Conservation (phyloP, 2,329 filamentous ascomycete species). For the Diaporthe sp. region DNA sequence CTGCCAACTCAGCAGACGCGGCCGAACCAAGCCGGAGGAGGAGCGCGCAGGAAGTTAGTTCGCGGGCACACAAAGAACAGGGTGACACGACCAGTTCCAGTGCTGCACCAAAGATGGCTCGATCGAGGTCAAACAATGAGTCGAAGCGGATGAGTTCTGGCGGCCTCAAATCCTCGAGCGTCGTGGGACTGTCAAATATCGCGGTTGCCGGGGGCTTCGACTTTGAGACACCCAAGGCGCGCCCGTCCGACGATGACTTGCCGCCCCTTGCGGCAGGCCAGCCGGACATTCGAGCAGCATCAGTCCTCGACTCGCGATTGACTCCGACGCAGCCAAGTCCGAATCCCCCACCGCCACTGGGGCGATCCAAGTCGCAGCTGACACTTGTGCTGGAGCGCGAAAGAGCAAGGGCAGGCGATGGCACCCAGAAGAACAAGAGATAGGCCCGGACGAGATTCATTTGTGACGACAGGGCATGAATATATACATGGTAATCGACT, state of each 20-base stretch:
- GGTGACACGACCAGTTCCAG: not conserved
- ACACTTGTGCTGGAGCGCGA: constrained; percentile 70
- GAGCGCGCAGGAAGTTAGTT: not conserved
- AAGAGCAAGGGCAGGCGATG: constrained; percentile 53
- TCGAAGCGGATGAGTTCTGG: constrained; percentile 39
- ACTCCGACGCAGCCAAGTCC: constrained; percentile 64
- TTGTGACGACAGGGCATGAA: not conserved
- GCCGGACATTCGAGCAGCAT: constrained; percentile 48
- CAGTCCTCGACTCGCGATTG: constrained; percentile 54
- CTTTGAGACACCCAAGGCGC: constrained; percentile 44
- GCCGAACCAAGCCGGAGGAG: constrained; percentile 3
- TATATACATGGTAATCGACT: not conserved
- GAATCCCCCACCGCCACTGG: constrained; percentile 62
- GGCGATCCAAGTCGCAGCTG: constrained; percentile 72
- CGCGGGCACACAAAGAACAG: not conserved
- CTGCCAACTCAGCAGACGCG: not conserved
- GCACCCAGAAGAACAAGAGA: constrained; percentile 18
- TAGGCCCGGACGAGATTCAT: not conserved
- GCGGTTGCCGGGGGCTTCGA: constrained; percentile 46
- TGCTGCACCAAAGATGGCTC: constrained; percentile 33
- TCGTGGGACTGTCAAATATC: constrained; percentile 44
- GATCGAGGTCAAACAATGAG: constrained; percentile 40
- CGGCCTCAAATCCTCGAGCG: constrained; percentile 43
- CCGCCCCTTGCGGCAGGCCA: constrained; percentile 42
- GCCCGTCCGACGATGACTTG: constrained; percentile 32